Conservation (phyloP, 257 asterid species). For the Rubia yunnanensis region DNA sequence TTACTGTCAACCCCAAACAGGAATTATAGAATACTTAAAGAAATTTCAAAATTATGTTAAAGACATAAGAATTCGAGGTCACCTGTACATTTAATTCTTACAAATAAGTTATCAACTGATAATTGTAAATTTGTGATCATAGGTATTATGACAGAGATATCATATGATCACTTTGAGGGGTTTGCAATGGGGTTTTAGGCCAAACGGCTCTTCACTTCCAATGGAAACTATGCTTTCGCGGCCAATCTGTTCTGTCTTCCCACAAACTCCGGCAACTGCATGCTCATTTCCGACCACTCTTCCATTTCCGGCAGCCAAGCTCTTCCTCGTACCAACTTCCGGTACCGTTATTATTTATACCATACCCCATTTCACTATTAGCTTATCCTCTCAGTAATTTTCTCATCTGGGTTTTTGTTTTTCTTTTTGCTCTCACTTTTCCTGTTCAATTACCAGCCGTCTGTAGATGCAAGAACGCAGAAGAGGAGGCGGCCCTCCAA, state of each 20-base stretch:
- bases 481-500: conserved; percentile 44
- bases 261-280: conserved; percentile 5
- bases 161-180: background rate
- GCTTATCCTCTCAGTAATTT: background rate
- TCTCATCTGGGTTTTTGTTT: background rate
- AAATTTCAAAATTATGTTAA: too few species aligned
- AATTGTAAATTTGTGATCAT: too few species aligned
- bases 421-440: too few species aligned
- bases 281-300: conserved; percentile 19
- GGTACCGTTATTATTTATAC: conserved; percentile 20
- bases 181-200: conserved; percentile 1
- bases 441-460: conserved; percentile 21
- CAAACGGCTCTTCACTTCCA: background rate
- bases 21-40: too few species aligned
- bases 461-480: conserved; percentile 45
- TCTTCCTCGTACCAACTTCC: conserved; percentile 7
- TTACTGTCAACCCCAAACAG: too few species aligned
- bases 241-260: conserved; percentile 23
- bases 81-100: too few species aligned
- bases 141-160: too few species aligned
- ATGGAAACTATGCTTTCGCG: conserved; percentile 51
- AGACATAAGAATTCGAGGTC: too few species aligned
- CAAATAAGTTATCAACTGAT: too few species aligned
- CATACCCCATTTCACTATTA: background rate
- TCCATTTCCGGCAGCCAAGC: conserved; percentile 25